phyloP scores from a whole-genome alignment of 2,329 filamentous ascomycete genomes.

The Beauveria asiatica region DNA sequence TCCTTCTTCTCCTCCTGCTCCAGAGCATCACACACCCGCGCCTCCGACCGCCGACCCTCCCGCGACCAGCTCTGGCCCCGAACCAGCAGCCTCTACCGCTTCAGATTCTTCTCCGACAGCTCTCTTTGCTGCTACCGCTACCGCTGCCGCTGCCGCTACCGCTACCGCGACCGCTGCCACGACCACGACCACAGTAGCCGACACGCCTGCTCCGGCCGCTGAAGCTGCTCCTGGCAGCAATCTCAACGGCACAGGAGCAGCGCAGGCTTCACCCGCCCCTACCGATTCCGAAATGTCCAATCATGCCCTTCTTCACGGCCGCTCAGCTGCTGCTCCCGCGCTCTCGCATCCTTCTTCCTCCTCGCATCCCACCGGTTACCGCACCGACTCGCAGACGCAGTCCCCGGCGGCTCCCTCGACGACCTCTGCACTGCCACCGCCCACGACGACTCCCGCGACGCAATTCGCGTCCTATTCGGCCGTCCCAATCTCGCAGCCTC shows the following conservation, averaged over 20 bases:
- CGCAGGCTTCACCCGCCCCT: conserved; percentile 4
- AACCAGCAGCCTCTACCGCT: neutral
- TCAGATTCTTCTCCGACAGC: neutral
- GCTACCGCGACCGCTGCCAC: neutral
- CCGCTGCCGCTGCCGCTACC: neutral
- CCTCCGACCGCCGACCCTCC: neutral
- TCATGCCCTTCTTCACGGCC: conserved; percentile 16
- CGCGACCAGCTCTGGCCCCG: neutral
- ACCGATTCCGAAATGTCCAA: conserved; percentile 25
- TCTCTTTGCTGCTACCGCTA: neutral
- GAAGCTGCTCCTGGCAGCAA: neutral
- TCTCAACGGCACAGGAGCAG: neutral
- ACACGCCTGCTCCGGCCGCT: neutral
- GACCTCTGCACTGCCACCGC: conserved; percentile 13
- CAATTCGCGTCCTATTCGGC: conserved; percentile 1
- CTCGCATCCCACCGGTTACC: neutral
- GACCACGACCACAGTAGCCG: neutral
- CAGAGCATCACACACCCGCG: neutral
- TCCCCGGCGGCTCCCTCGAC: conserved; percentile 15
- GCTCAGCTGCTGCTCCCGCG: neutral
- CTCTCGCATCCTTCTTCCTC: conserved; percentile 11
- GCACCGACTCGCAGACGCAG: conserved; percentile 11
- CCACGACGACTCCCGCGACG: neutral
- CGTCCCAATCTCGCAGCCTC: neutral
- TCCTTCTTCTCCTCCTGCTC: conserved; percentile 4